These are phyloP conservation scores for Emericellopsis atlantica DNA, from an alignment of 2,329 filamentous ascomycete species.

Conservation along the genomic window DNA sequence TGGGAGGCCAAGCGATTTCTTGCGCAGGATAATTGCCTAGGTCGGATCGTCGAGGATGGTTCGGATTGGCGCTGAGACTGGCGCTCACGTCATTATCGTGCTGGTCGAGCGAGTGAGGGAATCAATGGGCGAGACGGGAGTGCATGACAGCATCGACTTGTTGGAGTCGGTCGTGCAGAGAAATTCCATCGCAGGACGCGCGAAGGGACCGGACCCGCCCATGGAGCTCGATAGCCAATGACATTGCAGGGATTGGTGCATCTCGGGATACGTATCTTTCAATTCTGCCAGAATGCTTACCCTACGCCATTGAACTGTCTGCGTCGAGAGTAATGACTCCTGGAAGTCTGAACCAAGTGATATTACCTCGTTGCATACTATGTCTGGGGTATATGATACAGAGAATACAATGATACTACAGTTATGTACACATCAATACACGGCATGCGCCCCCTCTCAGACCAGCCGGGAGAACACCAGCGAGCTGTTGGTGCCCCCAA, in stretches of 20 bases:
- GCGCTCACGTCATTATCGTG: too few relatives aligned
- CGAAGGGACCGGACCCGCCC: slow-evolving; percentile 9
- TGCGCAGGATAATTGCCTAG: too few relatives aligned
- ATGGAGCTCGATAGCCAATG: not conserved
- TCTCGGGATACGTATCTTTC: not conserved
- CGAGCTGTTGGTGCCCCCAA: slow-evolving; percentile 90
- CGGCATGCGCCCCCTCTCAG: not conserved
- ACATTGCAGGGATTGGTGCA: not conserved
- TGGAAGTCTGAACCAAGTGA: too few relatives aligned
- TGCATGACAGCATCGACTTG: slow-evolving; percentile 14
- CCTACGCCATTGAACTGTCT: not conserved
- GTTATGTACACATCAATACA: not conserved
- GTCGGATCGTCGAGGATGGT: not conserved
- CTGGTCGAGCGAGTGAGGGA: not conserved
- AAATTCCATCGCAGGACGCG: slow-evolving; percentile 5
- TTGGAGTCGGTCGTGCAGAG: slow-evolving; percentile 2
- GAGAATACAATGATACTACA: not conserved
- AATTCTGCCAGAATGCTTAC: not conserved
- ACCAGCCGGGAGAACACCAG: slow-evolving; percentile 53
- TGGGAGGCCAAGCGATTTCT: not conserved
- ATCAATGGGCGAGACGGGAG: not conserved
- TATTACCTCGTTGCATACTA: too few relatives aligned
- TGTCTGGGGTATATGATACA: too few relatives aligned
- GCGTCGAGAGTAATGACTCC: too few relatives aligned
- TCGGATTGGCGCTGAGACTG: not conserved